Conservation (phyloP, 2,329 filamentous ascomycete genomes). For the Dactylellina sp. region DNA sequence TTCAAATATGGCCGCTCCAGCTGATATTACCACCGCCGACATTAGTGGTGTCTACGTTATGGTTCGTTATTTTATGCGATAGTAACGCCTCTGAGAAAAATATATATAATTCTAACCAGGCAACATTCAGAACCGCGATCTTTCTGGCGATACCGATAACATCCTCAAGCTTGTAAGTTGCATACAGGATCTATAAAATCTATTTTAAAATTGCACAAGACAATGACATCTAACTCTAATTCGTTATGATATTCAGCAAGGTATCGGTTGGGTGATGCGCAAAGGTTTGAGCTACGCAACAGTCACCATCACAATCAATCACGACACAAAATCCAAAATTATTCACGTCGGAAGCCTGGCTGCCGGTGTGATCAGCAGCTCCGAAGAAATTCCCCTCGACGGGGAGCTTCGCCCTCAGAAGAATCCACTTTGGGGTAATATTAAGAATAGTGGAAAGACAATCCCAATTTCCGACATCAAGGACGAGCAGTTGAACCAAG, state of each 20-base stretch:
- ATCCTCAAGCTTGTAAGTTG: slow-evolving; percentile 72
- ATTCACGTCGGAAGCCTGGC: slow-evolving; percentile 79
- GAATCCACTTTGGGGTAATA: slow-evolving; percentile 82
- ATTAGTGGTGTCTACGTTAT: slow-evolving; percentile 77
- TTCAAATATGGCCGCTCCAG: slow-evolving; percentile 77
- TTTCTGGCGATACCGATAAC: slow-evolving; percentile 77
- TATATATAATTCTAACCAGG: neutral
- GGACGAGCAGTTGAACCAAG: slow-evolving; percentile 71
- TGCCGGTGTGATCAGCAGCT: slow-evolving; percentile 77
- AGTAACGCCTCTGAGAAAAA: neutral
- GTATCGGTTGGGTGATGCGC: slow-evolving; percentile 77
- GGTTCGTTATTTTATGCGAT: slow-evolving; percentile 66
- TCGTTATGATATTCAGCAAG: slow-evolving; percentile 67
- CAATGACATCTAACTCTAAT: slow-evolving; percentile 20
- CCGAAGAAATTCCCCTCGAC: slow-evolving; percentile 71
- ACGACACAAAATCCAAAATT: slow-evolving; percentile 69
- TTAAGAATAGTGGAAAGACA: slow-evolving; percentile 73
- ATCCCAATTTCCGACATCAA: slow-evolving; percentile 65
- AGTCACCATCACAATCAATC: slow-evolving; percentile 68
- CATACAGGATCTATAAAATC: slow-evolving; percentile 5
- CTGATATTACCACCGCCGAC: slow-evolving; percentile 74
- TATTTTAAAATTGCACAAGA: slow-evolving; percentile 4
- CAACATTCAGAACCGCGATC: slow-evolving; percentile 74
- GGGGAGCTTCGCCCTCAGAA: slow-evolving; percentile 64
- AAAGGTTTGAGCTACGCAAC: slow-evolving; percentile 77